Evolutionary conservation across 352 stramenopile genomes (phyloP).

Genomic region (Phytophthora foliorum): DNA sequence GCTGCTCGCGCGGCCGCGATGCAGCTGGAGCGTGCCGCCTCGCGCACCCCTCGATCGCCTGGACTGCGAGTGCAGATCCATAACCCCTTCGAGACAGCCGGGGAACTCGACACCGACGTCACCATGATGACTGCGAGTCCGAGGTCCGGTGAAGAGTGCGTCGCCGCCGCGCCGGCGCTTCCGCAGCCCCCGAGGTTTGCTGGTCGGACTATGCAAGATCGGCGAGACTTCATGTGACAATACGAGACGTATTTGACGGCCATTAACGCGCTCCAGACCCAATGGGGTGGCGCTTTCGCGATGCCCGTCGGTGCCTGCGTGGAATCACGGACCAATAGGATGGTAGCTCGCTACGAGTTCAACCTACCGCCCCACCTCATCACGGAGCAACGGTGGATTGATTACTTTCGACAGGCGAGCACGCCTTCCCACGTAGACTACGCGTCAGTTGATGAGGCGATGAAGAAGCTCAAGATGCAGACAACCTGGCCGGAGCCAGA

Average conservation of each 20-base stretch:
- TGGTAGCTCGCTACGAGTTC: not conserved
- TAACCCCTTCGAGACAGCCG: too few species aligned
- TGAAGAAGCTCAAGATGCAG: constrained; percentile 17
- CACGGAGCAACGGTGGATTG: not conserved
- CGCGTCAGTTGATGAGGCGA: constrained; percentile 5
- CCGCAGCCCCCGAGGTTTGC: not conserved
- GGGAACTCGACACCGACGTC: too few species aligned
- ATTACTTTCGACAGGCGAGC: too few species aligned
- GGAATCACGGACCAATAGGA: not conserved
- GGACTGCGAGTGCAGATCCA: too few species aligned
- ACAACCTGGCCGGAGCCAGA: constrained; percentile 5
- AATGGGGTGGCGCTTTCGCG: not conserved
- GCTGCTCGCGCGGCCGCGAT: too few species aligned
- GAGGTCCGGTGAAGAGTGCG: not conserved
- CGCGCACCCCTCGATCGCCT: too few species aligned
- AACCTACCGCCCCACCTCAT: not conserved
- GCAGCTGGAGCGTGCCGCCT: too few species aligned
- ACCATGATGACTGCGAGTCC: too few species aligned
- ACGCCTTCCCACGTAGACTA: too few species aligned
- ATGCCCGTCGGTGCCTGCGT: not conserved
- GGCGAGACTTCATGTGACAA: too few species aligned
- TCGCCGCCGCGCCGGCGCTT: constrained; percentile 4
- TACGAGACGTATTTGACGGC: too few species aligned
- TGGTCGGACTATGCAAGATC: not conserved
- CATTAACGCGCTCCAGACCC: too few species aligned